Percentiles rank a stretch among this genome's conserved stretches.
Conservation (phyloP, 306 rosid genomes). For the Sicyos baderoa region DNA sequence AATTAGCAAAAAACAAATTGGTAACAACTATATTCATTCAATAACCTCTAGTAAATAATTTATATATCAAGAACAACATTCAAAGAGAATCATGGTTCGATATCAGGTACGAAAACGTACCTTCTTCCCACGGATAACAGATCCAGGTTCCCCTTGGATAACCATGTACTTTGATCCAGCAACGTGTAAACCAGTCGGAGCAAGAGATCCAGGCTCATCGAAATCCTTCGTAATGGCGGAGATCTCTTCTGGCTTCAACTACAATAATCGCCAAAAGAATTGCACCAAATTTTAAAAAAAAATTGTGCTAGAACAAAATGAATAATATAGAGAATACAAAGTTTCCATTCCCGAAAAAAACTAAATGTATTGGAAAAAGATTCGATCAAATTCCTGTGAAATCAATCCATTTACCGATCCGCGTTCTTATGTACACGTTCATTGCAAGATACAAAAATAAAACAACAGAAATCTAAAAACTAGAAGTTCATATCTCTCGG, state of each 20-base stretch:
- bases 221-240: conserved; percentile 39
- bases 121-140: conserved; percentile 55
- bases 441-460: background rate
- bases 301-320: background rate
- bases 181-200: conserved; percentile 46
- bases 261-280: conserved; percentile 17
- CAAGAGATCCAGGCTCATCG: conserved; percentile 45
- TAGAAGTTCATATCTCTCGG: no score
- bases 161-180: conserved; percentile 57
- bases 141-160: conserved; percentile 51
- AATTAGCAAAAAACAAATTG: background rate
- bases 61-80: background rate
- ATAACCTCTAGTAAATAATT: background rate
- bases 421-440: background rate
- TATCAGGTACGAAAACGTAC: conserved; percentile 14
- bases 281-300: background rate
- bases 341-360: background rate
- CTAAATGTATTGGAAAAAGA: background rate
- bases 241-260: conserved; percentile 42
- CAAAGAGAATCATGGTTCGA: background rate
- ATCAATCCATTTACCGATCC: background rate
- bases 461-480: background rate
- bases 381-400: background rate
- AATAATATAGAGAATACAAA: no score
- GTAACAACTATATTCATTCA: background rate